Percentiles rank a stretch among this genome's conserved stretches.
These are phyloP conservation scores for Saccharomyces jurei DNA, from an alignment of 805 yeast species.

Conservation along the genomic window DNA sequence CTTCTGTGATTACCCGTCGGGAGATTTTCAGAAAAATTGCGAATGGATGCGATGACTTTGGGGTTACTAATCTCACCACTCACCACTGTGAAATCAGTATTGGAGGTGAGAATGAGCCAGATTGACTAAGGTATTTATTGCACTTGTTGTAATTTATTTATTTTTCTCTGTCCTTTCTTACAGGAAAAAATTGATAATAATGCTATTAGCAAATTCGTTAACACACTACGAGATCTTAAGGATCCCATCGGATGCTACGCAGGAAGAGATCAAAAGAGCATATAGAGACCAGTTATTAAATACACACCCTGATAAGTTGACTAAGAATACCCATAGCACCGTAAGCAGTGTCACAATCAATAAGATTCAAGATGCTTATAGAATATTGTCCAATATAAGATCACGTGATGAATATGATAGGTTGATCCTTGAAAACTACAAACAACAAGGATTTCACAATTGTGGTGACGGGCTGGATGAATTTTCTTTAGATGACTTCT, in stretches of 20 bases:
- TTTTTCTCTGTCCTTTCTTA: neutral
- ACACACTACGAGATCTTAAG: conserved; percentile 55
- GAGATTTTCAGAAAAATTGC: neutral
- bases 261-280: conserved; percentile 46
- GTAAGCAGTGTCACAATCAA: conserved; percentile 23
- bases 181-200: neutral
- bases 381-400: conserved; percentile 38
- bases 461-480: conserved; percentile 65
- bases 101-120: neutral
- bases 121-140: neutral
- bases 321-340: neutral
- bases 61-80: neutral
- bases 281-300: conserved; percentile 52
- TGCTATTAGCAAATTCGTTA: neutral
- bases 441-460: conserved; percentile 30
- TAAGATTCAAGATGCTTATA: conserved; percentile 56
- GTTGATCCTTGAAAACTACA: conserved; percentile 30
- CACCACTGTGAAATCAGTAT: neutral
- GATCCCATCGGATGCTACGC: conserved; percentile 33
- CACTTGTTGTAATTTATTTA: neutral
- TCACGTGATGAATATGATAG: conserved; percentile 46
- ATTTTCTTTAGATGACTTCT: conserved; percentile 56
- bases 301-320: conserved; percentile 73
- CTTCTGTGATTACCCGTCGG: neutral
- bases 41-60: neutral